Evolutionary conservation across 345 rosid genomes (phyloP).

Genomic region (Rhizophora mangle): DNA sequence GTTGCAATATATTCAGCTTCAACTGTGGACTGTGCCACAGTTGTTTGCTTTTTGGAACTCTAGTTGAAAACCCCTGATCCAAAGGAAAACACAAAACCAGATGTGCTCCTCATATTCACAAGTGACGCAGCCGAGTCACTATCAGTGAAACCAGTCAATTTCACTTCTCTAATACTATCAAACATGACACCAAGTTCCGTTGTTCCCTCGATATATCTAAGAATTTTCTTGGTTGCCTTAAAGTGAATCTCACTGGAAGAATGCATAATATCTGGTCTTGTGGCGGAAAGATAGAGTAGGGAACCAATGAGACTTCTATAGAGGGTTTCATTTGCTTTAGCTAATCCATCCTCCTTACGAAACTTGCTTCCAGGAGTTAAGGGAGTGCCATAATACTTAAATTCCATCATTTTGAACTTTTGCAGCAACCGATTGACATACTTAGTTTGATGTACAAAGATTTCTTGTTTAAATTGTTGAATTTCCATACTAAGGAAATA

Average conservation of each 20-base stretch:
- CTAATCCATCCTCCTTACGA: neutral
- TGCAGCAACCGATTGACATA: neutral
- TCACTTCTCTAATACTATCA: no score
- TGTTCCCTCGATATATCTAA: neutral
- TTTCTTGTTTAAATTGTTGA: neutral
- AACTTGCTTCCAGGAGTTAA: no score
- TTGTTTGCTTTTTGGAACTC: no score
- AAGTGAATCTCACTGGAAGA: neutral
- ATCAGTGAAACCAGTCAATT: no score
- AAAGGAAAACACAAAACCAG: no score
- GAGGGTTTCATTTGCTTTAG: neutral
- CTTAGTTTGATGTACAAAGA: neutral
- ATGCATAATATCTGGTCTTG: neutral
- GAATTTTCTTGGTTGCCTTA: neutral
- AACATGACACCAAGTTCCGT: no score
- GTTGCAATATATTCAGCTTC: no score
- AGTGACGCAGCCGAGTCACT: no score
- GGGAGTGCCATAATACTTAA: neutral
- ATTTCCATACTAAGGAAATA: neutral
- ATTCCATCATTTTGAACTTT: neutral
- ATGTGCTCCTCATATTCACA: no score
- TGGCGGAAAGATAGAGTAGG: neutral
- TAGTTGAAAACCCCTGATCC: no score
- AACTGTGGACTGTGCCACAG: no score
- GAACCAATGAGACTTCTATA: neutral